A percentile compares a stretch with the other conserved stretches of the same genome.
phyloP scores from a whole-genome alignment of 257 asterid species.

The Lithospermum erythrorhizon region DNA sequence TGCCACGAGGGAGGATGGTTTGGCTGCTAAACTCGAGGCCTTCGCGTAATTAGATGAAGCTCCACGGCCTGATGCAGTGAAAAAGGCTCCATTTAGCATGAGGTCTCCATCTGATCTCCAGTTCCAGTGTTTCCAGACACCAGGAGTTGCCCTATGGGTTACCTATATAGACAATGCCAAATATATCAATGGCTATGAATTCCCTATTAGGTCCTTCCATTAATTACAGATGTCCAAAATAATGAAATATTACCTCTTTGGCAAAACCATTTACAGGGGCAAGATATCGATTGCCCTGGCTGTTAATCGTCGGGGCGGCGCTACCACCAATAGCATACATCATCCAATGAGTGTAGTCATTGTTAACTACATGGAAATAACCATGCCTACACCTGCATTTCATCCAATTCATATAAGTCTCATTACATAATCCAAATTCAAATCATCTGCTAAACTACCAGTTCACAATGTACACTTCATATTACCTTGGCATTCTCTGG shows the following conservation, averaged over 20 bases:
- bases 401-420: background rate
- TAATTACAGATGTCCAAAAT: background rate
- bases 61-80: constrained; percentile 60
- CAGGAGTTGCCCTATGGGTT: constrained; percentile 46
- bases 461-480: background rate
- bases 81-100: constrained; percentile 82
- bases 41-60: constrained; percentile 64
- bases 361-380: constrained; percentile 84
- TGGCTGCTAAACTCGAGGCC: constrained; percentile 84
- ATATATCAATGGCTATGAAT: background rate
- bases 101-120: constrained; percentile 96
- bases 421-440: background rate
- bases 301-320: constrained; percentile 86
- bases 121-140: constrained; percentile 68
- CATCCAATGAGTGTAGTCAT: constrained; percentile 85
- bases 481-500: constrained; percentile 53
- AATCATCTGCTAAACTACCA: background rate
- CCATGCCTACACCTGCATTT: constrained; percentile 83
- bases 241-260: constrained; percentile 43
- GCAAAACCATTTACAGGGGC: constrained; percentile 73
- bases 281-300: constrained; percentile 85
- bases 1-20: constrained; percentile 59
- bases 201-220: background rate
- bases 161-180: constrained; percentile 31
- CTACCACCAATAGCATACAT: constrained; percentile 99